phyloP scores from a whole-genome alignment of 352 stramenopile genomes.

The Phytophthora niederhauseri region DNA sequence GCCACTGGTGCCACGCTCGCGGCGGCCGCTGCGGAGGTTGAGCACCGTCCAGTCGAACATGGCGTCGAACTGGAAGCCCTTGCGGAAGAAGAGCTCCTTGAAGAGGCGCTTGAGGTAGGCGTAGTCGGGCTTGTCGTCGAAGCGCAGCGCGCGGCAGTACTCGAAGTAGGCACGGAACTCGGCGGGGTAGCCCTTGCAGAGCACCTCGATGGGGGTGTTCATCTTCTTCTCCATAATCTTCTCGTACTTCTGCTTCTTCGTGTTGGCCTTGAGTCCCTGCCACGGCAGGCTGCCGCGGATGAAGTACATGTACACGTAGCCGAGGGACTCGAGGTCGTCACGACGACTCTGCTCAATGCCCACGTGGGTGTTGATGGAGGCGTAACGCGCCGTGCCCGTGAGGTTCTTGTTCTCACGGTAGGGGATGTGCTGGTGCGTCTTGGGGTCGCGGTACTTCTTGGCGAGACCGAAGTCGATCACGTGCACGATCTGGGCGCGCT shows the following conservation, averaged over 20 bases:
- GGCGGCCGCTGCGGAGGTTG: constrained; percentile 74
- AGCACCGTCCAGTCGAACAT: constrained; percentile 99
- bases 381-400: constrained; percentile 97
- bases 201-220: constrained; percentile 92
- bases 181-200: constrained; percentile 95
- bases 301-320: constrained; percentile 96
- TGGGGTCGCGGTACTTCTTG: constrained; percentile 91
- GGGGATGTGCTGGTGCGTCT: constrained; percentile 91
- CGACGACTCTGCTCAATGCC: constrained; percentile 97
- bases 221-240: constrained; percentile 99
- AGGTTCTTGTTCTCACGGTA: constrained; percentile 93
- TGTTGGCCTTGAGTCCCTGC: constrained; percentile 98
- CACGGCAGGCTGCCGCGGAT: constrained; percentile 95
- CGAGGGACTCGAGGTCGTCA: constrained; percentile 98
- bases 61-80: constrained; percentile 98
- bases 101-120: constrained; percentile 96
- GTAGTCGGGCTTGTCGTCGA: constrained; percentile 91
- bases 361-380: constrained; percentile 99
- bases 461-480: constrained; percentile 92
- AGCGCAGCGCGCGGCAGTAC: constrained; percentile 84
- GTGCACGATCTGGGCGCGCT: constrained; percentile 86
- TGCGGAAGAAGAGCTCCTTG: constrained; percentile 99
- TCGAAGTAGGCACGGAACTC: constrained; percentile 99
- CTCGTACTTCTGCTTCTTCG: constrained; percentile 97
- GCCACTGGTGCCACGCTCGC: constrained; percentile 63